These are phyloP conservation scores for Sclerotinia sclerotiorum DNA, from an alignment of 2,329 filamentous ascomycete genomes.

Conservation along the genomic window DNA sequence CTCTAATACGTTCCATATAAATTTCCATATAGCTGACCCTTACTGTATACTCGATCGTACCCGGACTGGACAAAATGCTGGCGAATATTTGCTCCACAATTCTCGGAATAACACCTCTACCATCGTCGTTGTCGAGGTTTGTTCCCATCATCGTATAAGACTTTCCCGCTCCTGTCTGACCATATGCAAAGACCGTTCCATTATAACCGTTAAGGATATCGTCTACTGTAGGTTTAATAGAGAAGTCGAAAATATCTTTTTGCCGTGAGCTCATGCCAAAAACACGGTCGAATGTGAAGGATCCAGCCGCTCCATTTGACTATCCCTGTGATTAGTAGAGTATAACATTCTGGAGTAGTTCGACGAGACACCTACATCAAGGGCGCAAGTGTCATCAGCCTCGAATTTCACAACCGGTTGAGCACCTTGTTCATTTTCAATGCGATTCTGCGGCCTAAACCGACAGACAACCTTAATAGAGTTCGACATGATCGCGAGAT, in stretches of 20 bases:
- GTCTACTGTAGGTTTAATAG: constrained; percentile 91
- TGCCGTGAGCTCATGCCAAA: constrained; percentile 93
- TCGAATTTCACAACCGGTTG: constrained; percentile 89
- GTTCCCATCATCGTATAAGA: constrained; percentile 99
- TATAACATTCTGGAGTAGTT: background rate
- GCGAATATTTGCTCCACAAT: constrained; percentile 98
- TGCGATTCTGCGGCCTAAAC: constrained; percentile 94
- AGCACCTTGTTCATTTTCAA: constrained; percentile 86
- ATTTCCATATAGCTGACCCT: constrained; percentile 99
- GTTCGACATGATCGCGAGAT: constrained; percentile 45
- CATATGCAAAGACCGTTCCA: constrained; percentile 97
- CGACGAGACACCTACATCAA: constrained; percentile 65
- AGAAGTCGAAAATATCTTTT: constrained; percentile 95
- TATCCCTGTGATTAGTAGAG: constrained; percentile 45
- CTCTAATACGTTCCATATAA: constrained; percentile 98
- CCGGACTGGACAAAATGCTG: constrained; percentile 87
- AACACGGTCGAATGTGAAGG: constrained; percentile 96
- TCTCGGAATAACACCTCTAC: constrained; percentile 91
- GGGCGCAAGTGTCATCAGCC: constrained; percentile 80
- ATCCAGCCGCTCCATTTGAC: constrained; percentile 78
- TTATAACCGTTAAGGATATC: constrained; percentile 99
- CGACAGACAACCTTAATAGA: constrained; percentile 91
- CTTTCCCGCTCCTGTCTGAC: constrained; percentile 97
- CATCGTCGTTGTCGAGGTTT: constrained; percentile 85
- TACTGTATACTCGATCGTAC: constrained; percentile 97